A percentile compares a stretch with the other conserved stretches of the same genome.
Evolutionary conservation across 148 eudicot species (phyloP).

Genomic region (Persicaria tinctoria): DNA sequence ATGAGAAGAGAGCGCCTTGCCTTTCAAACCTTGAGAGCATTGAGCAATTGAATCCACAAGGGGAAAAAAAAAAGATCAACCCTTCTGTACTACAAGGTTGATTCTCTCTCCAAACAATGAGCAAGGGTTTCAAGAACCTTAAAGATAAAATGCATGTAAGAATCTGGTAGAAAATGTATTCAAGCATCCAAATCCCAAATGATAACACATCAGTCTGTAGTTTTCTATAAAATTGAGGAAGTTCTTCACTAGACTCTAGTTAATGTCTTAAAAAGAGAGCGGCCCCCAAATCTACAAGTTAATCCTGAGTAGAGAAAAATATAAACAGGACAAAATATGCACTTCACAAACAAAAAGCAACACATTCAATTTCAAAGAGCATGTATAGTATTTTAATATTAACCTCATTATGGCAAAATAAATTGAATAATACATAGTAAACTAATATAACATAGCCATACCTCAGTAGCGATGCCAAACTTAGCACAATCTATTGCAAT

Average conservation of each 20-base stretch:
- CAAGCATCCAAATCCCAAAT: neutral
- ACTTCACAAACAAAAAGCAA: too few species aligned
- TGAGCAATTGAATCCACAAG: constrained; percentile 95
- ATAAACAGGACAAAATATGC: too few species aligned
- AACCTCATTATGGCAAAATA: too few species aligned
- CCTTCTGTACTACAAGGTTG: constrained; percentile 54
- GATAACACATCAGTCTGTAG: neutral
- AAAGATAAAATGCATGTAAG: constrained; percentile 6
- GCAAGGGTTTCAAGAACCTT: constrained; percentile 86
- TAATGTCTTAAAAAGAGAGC: neutral
- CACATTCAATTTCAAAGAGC: too few species aligned
- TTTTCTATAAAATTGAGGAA: neutral
- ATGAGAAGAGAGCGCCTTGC: constrained; percentile 26
- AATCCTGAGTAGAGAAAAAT: neutral
- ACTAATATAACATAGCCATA: too few species aligned
- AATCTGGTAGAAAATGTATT: neutral
- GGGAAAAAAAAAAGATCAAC: constrained; percentile 94
- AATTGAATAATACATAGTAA: too few species aligned
- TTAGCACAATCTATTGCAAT: too few species aligned
- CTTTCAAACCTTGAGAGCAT: constrained; percentile 66
- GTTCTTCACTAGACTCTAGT: neutral
- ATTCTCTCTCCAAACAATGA: constrained; percentile 65
- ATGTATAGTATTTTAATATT: too few species aligned
- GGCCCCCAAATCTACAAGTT: neutral
- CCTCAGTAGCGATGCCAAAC: too few species aligned